These are phyloP conservation scores for Vaccinium darrowii DNA, from an alignment of 148 eudicot genomes.

Conservation along the genomic window DNA sequence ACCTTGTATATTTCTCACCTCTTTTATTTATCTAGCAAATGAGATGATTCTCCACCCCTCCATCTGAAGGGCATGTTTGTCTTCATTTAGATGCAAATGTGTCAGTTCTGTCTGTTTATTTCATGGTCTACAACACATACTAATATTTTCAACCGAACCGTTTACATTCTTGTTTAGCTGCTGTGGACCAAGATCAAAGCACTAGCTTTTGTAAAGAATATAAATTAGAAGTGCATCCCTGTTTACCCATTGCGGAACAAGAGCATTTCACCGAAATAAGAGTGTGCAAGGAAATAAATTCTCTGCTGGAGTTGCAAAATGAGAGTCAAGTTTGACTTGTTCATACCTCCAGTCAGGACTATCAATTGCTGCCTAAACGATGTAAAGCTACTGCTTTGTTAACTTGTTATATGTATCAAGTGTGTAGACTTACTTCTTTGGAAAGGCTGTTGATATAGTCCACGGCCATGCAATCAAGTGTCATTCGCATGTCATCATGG, in stretches of 20 bases:
- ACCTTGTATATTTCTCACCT: no score
- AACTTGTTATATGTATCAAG: background rate
- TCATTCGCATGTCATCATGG: background rate
- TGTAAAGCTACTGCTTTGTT: background rate
- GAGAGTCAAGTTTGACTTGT: background rate
- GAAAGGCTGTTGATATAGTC: background rate
- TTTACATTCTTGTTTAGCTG: background rate
- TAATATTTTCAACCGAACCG: background rate
- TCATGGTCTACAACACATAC: no score
- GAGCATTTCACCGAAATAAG: background rate
- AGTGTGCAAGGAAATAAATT: background rate
- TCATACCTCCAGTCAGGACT: background rate
- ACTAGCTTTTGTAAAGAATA: background rate
- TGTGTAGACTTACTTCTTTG: background rate
- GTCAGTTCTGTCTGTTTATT: no score
- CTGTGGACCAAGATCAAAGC: background rate
- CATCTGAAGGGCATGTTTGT: no score
- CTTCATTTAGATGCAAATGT: no score
- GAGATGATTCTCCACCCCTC: no score
- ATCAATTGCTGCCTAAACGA: background rate
- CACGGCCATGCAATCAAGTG: background rate
- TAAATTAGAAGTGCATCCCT: background rate
- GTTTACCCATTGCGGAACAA: background rate
- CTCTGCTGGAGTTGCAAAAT: background rate
- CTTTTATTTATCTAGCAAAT: no score